These are phyloP conservation scores for Mycena venus DNA, from an alignment of 768 basidiomycete genomes.

Conservation along the genomic window DNA sequence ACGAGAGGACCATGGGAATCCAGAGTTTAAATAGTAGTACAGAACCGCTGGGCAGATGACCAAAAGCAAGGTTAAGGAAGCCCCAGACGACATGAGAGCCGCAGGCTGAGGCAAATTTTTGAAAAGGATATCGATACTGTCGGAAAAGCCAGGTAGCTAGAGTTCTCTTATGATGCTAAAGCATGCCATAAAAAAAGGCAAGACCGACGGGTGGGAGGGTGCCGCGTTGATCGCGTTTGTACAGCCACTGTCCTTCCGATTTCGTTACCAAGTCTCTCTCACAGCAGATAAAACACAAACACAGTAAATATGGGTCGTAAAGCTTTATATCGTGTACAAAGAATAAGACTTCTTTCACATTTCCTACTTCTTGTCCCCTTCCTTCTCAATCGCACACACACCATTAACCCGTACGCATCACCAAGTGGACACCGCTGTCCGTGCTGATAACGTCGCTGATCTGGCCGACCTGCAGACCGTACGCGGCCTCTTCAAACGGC, in stretches of 20 bases:
- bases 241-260: too few relatives aligned
- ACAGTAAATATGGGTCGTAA: not conserved
- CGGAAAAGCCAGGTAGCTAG: not conserved
- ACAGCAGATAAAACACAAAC: not conserved
- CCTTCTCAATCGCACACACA: not conserved
- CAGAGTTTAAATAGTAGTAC: conserved; percentile 10
- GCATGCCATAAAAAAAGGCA: too few relatives aligned
- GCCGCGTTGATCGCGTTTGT: not conserved
- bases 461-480: conserved; percentile 75
- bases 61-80: not conserved
- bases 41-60: conserved; percentile 21
- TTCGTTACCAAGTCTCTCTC: too few relatives aligned
- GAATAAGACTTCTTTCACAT: not conserved
- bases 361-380: not conserved
- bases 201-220: too few relatives aligned
- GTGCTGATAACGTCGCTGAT: conserved; percentile 89
- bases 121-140: not conserved
- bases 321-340: conserved; percentile 11
- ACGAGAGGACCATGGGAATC: not conserved
- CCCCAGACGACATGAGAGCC: not conserved
- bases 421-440: conserved; percentile 95
- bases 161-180: too few relatives aligned
- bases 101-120: not conserved
- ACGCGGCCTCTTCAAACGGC: conserved; percentile 94
- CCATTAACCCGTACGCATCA: conserved; percentile 83